Evolutionary conservation across 2,329 filamentous ascomycete genomes (phyloP).

Genomic region (Talaromyces funiculosus): DNA sequence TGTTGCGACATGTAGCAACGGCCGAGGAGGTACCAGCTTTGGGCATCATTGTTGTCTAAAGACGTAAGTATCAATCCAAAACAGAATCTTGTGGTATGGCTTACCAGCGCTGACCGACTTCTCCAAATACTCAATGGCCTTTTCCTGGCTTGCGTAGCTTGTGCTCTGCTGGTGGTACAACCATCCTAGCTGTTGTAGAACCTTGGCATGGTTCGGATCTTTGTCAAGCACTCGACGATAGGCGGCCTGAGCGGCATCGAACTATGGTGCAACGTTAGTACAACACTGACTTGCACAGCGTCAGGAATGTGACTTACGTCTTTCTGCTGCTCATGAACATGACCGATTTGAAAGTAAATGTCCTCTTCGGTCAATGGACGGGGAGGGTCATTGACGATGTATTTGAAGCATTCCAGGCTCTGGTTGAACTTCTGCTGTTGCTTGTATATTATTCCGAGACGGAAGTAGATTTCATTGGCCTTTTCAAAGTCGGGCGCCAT

Average conservation of each 20-base stretch:
- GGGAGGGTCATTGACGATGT: slow-evolving; percentile 89
- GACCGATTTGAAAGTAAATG: slow-evolving; percentile 99
- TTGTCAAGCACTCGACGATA: slow-evolving; percentile 91
- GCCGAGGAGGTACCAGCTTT: slow-evolving; percentile 97
- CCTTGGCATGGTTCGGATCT: slow-evolving; percentile 94
- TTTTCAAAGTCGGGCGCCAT: slow-evolving; percentile 98
- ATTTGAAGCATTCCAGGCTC: slow-evolving; percentile 98
- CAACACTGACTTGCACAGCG: not conserved
- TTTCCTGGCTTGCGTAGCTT: slow-evolving; percentile 85
- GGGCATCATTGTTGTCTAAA: slow-evolving; percentile 83
- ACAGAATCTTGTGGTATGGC: slow-evolving; percentile 26
- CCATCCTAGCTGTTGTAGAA: slow-evolving; percentile 96
- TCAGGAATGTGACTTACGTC: slow-evolving; percentile 65
- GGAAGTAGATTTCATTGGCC: slow-evolving; percentile 98
- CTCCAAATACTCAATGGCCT: slow-evolving; percentile 93
- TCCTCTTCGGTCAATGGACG: slow-evolving; percentile 92
- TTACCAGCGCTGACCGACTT: slow-evolving; percentile 89
- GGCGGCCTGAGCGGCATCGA: slow-evolving; percentile 84
- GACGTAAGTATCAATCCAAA: not conserved
- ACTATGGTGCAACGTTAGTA: slow-evolving; percentile 50
- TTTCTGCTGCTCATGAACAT: slow-evolving; percentile 98
- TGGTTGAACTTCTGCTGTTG: slow-evolving; percentile 91
- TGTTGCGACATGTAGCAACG: slow-evolving; percentile 99
- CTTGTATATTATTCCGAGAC: slow-evolving; percentile 99
- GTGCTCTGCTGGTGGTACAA: slow-evolving; percentile 93